A percentile compares a stretch with the other conserved stretches of the same genome.
Evolutionary conservation across 345 rosid genomes (phyloP).

Genomic region (Citrus inodora): DNA sequence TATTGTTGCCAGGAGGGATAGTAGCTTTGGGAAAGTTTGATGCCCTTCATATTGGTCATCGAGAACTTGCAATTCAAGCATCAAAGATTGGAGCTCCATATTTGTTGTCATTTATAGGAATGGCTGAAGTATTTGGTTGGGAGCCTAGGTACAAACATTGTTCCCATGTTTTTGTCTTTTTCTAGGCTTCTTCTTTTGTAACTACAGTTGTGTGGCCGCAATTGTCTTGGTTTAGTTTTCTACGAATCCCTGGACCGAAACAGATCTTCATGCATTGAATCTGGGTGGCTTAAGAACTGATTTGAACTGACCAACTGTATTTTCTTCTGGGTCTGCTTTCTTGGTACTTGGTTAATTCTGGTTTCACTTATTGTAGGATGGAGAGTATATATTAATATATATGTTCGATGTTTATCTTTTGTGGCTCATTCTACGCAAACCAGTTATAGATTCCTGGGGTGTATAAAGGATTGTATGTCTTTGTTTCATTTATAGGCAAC

Average conservation of each 20-base stretch:
- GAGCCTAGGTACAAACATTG: constrained; percentile 66
- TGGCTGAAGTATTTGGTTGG: constrained; percentile 94
- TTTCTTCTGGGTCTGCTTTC: neutral
- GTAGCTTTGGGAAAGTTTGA: constrained; percentile 98
- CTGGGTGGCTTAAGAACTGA: neutral
- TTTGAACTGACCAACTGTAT: neutral
- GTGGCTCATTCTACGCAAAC: neutral
- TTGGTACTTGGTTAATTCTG: neutral
- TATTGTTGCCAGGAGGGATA: constrained; percentile 59
- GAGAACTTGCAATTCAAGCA: constrained; percentile 92
- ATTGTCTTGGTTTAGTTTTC: neutral
- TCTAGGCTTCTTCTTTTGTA: neutral
- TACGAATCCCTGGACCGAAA: neutral
- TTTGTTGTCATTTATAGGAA: constrained; percentile 83
- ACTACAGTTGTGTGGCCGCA: neutral
- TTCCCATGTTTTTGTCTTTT: constrained; percentile 6
- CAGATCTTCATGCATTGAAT: neutral
- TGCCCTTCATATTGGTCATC: constrained; percentile 88
- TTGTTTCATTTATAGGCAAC: neutral
- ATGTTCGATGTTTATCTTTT: neutral
- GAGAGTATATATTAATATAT: no score
- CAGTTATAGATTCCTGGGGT: neutral
- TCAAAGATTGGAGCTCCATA: constrained; percentile 79
- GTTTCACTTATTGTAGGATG: neutral
- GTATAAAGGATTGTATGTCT: neutral